phyloP scores from a whole-genome alignment of 257 asterid species.

The Fraxinus americana region DNA sequence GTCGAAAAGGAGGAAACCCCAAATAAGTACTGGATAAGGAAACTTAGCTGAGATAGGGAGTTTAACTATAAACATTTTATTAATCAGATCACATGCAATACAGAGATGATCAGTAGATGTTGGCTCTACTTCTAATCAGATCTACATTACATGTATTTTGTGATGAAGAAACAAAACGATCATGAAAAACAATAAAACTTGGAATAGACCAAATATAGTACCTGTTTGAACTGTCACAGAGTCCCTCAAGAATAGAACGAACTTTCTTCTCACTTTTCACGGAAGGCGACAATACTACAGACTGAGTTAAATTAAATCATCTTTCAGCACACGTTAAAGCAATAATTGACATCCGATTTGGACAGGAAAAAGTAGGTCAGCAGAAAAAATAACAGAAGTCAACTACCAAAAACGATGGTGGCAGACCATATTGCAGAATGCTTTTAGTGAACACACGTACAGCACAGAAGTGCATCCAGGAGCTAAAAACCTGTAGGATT shows the following conservation, averaged over 20 bases:
- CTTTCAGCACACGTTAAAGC: background rate
- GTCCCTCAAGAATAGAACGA: conserved; percentile 43
- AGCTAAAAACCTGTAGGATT: conserved; percentile 73
- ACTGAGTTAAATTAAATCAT: conserved; percentile 30
- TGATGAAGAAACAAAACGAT: background rate
- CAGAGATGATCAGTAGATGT: background rate
- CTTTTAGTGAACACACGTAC: conserved; percentile 55
- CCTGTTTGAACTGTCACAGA: conserved; percentile 49
- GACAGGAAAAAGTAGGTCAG: background rate
- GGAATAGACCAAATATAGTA: conserved; percentile 1
- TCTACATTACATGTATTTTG: background rate
- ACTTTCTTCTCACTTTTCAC: conserved; percentile 54
- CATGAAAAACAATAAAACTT: background rate
- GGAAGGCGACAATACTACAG: conserved; percentile 48
- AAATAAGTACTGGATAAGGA: background rate
- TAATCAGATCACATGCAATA: background rate
- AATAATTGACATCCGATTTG: background rate
- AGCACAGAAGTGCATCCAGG: conserved; percentile 96
- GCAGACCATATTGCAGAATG: conserved; percentile 58
- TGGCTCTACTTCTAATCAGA: background rate
- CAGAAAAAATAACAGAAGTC: background rate
- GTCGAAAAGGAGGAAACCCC: background rate
- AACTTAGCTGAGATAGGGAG: background rate
- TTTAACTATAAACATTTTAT: background rate
- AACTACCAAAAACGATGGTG: conserved; percentile 69